Evolutionary conservation across 768 basidiomycete genomes (phyloP).

Genomic region (Pleurotus pulmonarius): DNA sequence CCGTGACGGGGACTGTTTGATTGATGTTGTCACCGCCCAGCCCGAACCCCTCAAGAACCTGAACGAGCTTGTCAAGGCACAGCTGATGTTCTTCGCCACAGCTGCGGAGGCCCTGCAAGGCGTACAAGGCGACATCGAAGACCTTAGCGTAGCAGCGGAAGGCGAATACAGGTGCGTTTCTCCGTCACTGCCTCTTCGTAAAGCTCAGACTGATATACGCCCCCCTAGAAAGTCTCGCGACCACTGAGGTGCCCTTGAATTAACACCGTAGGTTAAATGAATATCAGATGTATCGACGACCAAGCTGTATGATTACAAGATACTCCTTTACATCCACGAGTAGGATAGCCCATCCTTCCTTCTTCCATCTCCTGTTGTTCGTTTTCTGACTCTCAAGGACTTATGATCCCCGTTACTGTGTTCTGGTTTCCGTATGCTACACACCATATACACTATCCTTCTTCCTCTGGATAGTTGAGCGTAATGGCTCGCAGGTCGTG

Average conservation of each 20-base stretch:
- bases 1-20: not conserved
- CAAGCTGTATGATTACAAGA: not conserved
- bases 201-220: conserved; percentile 1
- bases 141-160: conserved; percentile 88
- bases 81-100: conserved; percentile 70
- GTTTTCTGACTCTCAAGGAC: no score
- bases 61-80: conserved; percentile 84
- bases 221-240: conserved; percentile 78
- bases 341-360: not conserved
- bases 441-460: no score
- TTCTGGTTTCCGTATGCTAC: no score
- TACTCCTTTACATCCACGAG: not conserved
- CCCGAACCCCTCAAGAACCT: conserved; percentile 96
- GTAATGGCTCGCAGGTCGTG: no score
- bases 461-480: no score
- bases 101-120: conserved; percentile 80
- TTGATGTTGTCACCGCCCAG: conserved; percentile 32
- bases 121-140: conserved; percentile 90
- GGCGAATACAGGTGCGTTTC: conserved; percentile 80
- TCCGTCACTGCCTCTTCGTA: not conserved
- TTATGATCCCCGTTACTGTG: no score
- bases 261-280: conserved; percentile 10
- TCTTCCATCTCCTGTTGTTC: no score
- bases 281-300: not conserved
- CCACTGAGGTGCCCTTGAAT: conserved; percentile 61